Evolutionary conservation across 2,329 filamentous ascomycete species (phyloP).

Genomic region (Calycina herbarum): DNA sequence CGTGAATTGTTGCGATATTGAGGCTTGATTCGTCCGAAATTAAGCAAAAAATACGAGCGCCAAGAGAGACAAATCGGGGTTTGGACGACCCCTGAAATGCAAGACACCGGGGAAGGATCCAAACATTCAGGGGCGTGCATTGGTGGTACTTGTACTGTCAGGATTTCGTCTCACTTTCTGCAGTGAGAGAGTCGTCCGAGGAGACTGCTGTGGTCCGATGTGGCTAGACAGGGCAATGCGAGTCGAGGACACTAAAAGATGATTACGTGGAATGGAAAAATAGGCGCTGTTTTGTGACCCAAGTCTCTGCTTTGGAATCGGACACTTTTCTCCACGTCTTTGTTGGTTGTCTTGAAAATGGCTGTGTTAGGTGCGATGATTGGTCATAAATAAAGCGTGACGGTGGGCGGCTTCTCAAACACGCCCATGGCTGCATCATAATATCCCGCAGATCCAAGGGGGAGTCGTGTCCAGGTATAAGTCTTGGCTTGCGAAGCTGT

Average conservation of each 20-base stretch:
- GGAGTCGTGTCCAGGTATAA: neutral
- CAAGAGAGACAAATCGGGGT: neutral
- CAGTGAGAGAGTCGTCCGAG: neutral
- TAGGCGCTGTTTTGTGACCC: neutral
- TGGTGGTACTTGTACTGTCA: neutral
- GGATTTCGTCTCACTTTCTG: slow-evolving; percentile 1
- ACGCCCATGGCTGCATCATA: neutral
- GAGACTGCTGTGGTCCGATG: neutral
- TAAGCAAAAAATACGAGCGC: neutral
- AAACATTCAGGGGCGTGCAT: too few species aligned
- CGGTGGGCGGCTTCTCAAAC: neutral
- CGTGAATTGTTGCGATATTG: neutral
- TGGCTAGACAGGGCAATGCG: neutral
- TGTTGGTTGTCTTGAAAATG: neutral
- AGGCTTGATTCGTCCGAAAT: neutral
- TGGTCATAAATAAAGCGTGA: neutral
- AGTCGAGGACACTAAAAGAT: neutral
- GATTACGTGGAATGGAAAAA: neutral
- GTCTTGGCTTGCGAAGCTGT: neutral
- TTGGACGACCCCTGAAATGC: neutral
- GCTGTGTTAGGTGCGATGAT: neutral
- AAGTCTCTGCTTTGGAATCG: neutral
- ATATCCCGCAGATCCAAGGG: neutral
- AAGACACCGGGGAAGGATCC: neutral
- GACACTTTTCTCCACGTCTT: neutral